These are phyloP conservation scores for Mycena alexandri DNA, from an alignment of 768 basidiomycete species.

Conservation along the genomic window DNA sequence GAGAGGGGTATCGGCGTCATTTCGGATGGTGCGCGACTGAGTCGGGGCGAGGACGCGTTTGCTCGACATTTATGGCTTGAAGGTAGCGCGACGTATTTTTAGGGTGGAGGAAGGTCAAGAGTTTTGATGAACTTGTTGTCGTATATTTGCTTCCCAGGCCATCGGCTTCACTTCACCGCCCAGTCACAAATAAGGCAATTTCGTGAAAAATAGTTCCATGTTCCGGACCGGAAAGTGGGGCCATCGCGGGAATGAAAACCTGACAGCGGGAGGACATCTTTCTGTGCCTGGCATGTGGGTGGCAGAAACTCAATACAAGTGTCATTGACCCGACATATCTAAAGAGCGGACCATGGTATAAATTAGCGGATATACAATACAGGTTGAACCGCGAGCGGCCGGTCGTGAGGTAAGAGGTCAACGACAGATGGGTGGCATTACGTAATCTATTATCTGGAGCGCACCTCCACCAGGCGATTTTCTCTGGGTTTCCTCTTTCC, in stretches of 20 bases:
- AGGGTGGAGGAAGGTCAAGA: too few species aligned
- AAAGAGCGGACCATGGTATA: neutral
- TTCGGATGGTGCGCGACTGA: neutral
- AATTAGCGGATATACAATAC: conserved; percentile 22
- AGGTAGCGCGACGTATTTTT: too few species aligned
- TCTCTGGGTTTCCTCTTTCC: neutral
- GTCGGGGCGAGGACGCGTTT: conserved; percentile 15
- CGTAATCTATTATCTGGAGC: neutral
- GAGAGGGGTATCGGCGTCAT: neutral
- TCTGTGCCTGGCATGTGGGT: conserved; percentile 1
- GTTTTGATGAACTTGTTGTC: too few species aligned
- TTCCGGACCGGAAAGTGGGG: neutral
- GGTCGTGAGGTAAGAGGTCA: neutral
- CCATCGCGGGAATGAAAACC: neutral
- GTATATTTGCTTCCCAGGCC: neutral
- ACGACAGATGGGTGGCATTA: neutral
- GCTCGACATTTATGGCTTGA: neutral
- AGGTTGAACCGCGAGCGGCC: neutral
- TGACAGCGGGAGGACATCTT: neutral
- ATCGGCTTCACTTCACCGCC: neutral
- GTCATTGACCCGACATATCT: neutral
- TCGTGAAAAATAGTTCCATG: neutral
- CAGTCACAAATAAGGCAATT: conserved; percentile 10
- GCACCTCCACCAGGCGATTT: neutral
- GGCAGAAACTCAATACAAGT: neutral